phyloP scores from a whole-genome alignment of 1,284 basidiomycete genomes.

The Apiotrichum veenhuisii region DNA sequence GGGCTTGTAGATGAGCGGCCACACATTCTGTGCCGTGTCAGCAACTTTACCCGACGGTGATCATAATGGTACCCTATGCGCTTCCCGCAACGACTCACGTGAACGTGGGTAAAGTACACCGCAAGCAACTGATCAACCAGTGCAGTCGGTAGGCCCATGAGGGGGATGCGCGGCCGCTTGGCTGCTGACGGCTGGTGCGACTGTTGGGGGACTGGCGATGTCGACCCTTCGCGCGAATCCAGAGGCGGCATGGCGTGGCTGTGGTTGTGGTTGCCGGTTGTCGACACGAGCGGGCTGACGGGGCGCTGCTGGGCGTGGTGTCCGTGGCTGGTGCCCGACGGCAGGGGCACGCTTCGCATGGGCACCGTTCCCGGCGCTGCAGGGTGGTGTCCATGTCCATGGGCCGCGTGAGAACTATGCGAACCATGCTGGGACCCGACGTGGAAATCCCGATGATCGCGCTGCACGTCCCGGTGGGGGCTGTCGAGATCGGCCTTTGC shows the following conservation, averaged over 20 bases:
- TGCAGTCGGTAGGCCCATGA: constrained; percentile 22
- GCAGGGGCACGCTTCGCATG: too few species aligned
- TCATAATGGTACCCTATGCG: too few species aligned
- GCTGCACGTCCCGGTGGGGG: too few species aligned
- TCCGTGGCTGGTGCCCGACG: background rate
- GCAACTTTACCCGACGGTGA: background rate
- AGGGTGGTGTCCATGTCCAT: too few species aligned
- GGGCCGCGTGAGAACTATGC: too few species aligned
- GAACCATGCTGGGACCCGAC: background rate
- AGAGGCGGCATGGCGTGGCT: background rate
- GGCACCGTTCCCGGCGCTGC: too few species aligned
- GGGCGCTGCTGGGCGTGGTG: too few species aligned
- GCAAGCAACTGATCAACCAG: constrained; percentile 36
- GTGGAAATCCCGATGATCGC: background rate
- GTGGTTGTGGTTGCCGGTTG: too few species aligned
- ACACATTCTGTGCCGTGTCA: constrained; percentile 34
- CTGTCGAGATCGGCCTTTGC: background rate
- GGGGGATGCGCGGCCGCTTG: constrained; percentile 1
- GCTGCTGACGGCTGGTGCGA: background rate
- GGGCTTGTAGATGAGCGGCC: constrained; percentile 47
- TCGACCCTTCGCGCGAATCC: background rate
- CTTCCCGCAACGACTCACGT: constrained; percentile 27
- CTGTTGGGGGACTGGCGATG: background rate
- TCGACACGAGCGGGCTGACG: background rate
- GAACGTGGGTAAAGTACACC: constrained; percentile 42